phyloP scores from a whole-genome alignment of 345 rosid genomes.

The Chamaenerion angustifolium region DNA sequence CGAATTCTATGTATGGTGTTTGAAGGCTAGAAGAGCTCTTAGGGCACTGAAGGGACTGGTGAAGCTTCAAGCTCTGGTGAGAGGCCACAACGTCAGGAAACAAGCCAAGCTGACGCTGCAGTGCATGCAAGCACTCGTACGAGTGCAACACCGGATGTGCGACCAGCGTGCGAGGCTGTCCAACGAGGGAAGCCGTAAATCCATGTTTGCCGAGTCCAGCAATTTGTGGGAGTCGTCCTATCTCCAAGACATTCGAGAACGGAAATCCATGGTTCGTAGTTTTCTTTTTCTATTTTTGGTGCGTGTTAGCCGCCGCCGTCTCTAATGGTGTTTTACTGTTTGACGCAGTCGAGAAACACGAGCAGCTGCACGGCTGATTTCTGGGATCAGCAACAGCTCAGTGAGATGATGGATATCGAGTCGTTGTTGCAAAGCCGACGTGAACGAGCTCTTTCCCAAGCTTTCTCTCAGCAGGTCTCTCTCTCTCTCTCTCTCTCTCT shows the following conservation, averaged over 20 bases:
- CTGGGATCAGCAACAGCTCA: conserved; percentile 33
- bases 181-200: conserved; percentile 28
- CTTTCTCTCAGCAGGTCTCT: conserved; percentile 60
- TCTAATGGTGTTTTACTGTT: too few relatives aligned
- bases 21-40: conserved; percentile 79
- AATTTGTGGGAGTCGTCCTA: conserved; percentile 40
- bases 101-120: conserved; percentile 63
- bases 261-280: conserved; percentile 32
- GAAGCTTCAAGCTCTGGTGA: conserved; percentile 82
- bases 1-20: too few relatives aligned
- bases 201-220: conserved; percentile 35
- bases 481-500: too few relatives aligned
- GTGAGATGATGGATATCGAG: conserved; percentile 28
- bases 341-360: conserved; percentile 54
- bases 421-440: conserved; percentile 36
- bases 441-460: conserved; percentile 50
- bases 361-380: conserved; percentile 42
- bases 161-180: conserved; percentile 42
- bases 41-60: conserved; percentile 77
- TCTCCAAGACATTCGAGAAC: conserved; percentile 49
- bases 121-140: conserved; percentile 67
- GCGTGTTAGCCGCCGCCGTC: background rate
- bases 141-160: conserved; percentile 61
- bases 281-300: background rate
- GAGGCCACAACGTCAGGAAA: conserved; percentile 77